phyloP scores from a whole-genome alignment of 192 early-diverging fungal genomes.

The Jimgerdemannia lactiflua region DNA sequence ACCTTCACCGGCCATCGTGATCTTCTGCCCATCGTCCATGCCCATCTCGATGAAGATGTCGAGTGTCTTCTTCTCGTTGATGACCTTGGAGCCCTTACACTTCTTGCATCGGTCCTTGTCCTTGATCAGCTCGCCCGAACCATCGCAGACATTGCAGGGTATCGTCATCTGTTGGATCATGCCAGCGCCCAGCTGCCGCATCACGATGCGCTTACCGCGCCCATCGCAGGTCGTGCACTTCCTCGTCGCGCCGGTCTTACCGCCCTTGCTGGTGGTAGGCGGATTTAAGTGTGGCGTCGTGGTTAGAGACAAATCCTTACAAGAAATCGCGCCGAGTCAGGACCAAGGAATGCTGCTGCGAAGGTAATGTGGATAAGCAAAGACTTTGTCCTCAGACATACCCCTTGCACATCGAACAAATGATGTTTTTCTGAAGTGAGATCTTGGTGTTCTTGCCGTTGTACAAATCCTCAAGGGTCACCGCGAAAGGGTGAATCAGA shows the following conservation, averaged over 20 bases:
- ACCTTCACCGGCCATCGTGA: constrained; percentile 89
- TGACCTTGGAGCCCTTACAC: constrained; percentile 88
- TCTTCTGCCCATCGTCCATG: constrained; percentile 86
- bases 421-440: constrained; percentile 76
- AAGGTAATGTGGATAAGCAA: too few relatives aligned
- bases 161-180: constrained; percentile 94
- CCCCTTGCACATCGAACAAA: constrained; percentile 63
- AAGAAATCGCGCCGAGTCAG: too few relatives aligned
- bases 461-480: constrained; percentile 93
- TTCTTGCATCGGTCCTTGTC: constrained; percentile 89
- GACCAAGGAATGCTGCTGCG: too few relatives aligned
- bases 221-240: constrained; percentile 76
- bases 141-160: constrained; percentile 76
- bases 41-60: constrained; percentile 95
- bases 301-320: too few relatives aligned
- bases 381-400: constrained; percentile 13
- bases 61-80: constrained; percentile 84
- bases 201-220: constrained; percentile 73
- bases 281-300: not conserved
- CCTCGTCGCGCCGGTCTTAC: constrained; percentile 72
- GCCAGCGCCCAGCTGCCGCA: constrained; percentile 81
- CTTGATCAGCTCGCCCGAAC: constrained; percentile 81
- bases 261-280: constrained; percentile 67
- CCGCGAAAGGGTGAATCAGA: constrained; percentile 72
- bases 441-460: constrained; percentile 82